Evolutionary conservation across 2,329 filamentous ascomycete species (phyloP), one percentile per base, ranked within the genome.

Genomic region (Penicillium sp.): DNA sequence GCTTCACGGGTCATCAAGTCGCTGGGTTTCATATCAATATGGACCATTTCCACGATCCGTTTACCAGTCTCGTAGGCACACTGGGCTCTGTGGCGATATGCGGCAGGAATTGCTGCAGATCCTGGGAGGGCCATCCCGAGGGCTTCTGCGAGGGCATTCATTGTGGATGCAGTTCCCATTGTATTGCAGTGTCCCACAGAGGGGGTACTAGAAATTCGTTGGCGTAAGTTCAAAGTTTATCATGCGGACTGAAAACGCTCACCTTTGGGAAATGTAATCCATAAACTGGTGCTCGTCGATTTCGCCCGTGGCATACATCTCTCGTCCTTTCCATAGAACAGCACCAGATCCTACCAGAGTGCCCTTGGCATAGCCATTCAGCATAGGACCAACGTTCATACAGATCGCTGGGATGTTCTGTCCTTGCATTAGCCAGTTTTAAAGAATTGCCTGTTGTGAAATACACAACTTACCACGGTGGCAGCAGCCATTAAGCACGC

Each of bases 1-100:
- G 84, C 82, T 58, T 81, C 71, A 3, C 82, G 76, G 0, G 83
- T 85, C 79, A 85, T 79, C 66, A 85, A 82, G 60, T 85, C 83
- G 63, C 79, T 82, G 2, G 83, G 83, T 61, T 80, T 82, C 33
- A 78, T 74, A 67, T 84, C 80, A 28, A 75, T 69, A 28, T 76
- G 71, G 4, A 83, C 80, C 81, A 84, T 83, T 55, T 81, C 80
- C 26, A 84, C 81, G 45, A 84, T 83, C 53, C 76, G 81, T 52
- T 75, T 66, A 14, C 82, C 82, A 0, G 82, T 83, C 49, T 78
- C 73, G 60, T 83, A 83, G 11, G 82, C 82, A 33, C 76, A 78
- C 67, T 83, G 81, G 0, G 74, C 72, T 51, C 82, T 74, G 65
- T 83, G 77, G 2, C 81, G 79, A 61, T 84, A 84, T 1, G 78